phyloP scores from a whole-genome alignment of 768 basidiomycete genomes.

The Brasilioporus rufonigricans region DNA sequence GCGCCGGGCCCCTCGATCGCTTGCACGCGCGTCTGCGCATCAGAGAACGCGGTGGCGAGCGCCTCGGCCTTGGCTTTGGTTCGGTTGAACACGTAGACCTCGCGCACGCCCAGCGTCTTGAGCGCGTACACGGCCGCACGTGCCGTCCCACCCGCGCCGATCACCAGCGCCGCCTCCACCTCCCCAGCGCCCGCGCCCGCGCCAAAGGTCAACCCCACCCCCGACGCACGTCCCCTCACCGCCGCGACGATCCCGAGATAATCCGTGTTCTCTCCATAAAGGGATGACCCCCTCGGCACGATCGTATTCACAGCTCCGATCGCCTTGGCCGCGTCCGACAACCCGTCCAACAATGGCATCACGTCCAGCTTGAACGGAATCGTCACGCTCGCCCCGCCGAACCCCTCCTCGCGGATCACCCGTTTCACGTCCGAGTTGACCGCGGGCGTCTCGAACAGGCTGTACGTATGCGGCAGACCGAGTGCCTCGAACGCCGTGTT shows the following conservation, averaged over 20 bases:
- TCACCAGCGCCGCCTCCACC: conserved; percentile 61
- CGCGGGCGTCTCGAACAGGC: conserved; percentile 66
- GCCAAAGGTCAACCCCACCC: conserved; percentile 17
- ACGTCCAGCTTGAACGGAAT: conserved; percentile 94
- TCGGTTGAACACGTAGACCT: conserved; percentile 87
- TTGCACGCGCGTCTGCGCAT: conserved; percentile 45
- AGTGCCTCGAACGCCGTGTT: conserved; percentile 82
- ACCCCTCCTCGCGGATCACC: conserved; percentile 61
- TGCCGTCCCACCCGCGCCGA: conserved; percentile 94
- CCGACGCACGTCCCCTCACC: conserved; percentile 44
- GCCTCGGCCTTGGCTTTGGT: conserved; percentile 71
- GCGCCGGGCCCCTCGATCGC: conserved; percentile 56
- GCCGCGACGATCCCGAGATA: conserved; percentile 82
- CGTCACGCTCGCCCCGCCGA: conserved; percentile 96
- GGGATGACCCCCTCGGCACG: conserved; percentile 43
- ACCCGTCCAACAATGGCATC: conserved; percentile 74
- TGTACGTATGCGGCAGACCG: conserved; percentile 83
- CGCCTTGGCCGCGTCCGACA: conserved; percentile 76
- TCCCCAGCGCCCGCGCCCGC: too few relatives aligned
- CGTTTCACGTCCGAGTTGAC: conserved; percentile 66
- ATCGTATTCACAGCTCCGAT: conserved; percentile 98
- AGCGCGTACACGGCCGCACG: conserved; percentile 94
- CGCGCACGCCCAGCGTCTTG: conserved; percentile 59
- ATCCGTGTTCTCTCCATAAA: conserved; percentile 94
- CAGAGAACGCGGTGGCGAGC: conserved; percentile 61